A percentile compares a stretch with the other conserved stretches of the same genome.
phyloP scores from a whole-genome alignment of 108 stramenopile genomes.

The Skeletonema costatum region DNA sequence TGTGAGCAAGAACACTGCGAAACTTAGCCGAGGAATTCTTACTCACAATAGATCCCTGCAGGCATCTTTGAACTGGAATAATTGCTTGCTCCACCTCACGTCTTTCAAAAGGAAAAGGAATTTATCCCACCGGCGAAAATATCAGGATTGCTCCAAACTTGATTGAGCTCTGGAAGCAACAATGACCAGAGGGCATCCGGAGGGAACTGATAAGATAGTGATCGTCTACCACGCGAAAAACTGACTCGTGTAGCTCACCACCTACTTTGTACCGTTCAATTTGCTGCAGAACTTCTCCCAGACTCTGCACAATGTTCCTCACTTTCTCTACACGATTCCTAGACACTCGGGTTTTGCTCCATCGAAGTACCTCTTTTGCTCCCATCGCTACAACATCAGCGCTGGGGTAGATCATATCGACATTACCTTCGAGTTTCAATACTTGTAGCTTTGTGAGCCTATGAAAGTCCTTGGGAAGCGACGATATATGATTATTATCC shows the following conservation, averaged over 20 bases:
- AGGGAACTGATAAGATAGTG: conserved; percentile 37
- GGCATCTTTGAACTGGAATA: conserved; percentile 43
- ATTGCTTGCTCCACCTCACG: conserved; percentile 42
- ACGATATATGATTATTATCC: conserved; percentile 39
- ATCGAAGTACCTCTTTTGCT: conserved; percentile 40
- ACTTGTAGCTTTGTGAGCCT: conserved; percentile 26
- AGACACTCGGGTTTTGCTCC: conserved; percentile 41
- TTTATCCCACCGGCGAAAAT: conserved; percentile 21
- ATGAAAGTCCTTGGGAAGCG: conserved; percentile 46
- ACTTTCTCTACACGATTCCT: conserved; percentile 21
- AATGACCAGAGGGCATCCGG: conserved; percentile 45
- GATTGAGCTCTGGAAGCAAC: conserved; percentile 41
- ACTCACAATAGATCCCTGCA: conserved; percentile 21
- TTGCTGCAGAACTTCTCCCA: conserved; percentile 38
- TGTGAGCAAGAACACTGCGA: conserved; percentile 43
- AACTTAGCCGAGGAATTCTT: conserved; percentile 22
- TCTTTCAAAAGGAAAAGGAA: conserved; percentile 41
- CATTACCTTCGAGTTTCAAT: conserved; percentile 49
- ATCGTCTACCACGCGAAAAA: conserved; percentile 25
- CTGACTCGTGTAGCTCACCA: conserved; percentile 29
- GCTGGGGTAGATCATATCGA: conserved; percentile 44
- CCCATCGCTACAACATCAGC: conserved; percentile 33
- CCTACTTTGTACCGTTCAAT: conserved; percentile 30
- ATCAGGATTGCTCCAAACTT: conserved; percentile 37
- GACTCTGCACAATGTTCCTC: conserved; percentile 38